These are phyloP conservation scores for Pisolithus sp. DNA, from an alignment of 768 basidiomycete genomes.

Conservation along the genomic window DNA sequence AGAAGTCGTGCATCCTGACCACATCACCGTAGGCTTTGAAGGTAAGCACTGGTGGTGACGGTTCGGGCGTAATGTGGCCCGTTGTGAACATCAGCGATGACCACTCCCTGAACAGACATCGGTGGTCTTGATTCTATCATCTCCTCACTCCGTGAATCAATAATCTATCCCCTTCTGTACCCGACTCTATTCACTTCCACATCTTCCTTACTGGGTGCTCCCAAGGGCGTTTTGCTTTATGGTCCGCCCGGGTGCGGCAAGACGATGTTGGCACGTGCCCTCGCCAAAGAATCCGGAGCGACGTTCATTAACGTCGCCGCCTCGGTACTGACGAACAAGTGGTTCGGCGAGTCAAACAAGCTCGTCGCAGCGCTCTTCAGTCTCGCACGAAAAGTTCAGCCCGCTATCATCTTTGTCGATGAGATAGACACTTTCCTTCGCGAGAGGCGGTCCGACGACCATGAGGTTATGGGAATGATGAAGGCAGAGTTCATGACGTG, in stretches of 20 bases:
- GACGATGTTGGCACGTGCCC: slow-evolving; percentile 98
- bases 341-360: slow-evolving; percentile 91
- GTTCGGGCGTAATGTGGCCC: too few species aligned
- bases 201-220: slow-evolving; percentile 79
- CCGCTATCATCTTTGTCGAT: slow-evolving; percentile 96
- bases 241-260: slow-evolving; percentile 99
- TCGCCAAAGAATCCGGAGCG: slow-evolving; percentile 95
- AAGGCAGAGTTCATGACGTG: slow-evolving; percentile 95
- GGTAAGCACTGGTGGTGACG: slow-evolving; percentile 38
- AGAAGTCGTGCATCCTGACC: slow-evolving; percentile 89
- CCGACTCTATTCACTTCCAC: slow-evolving; percentile 81
- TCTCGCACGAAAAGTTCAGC: slow-evolving; percentile 88
- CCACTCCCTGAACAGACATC: slow-evolving; percentile 48
- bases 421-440: slow-evolving; percentile 96
- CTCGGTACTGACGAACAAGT: slow-evolving; percentile 70
- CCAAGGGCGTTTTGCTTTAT: slow-evolving; percentile 92
- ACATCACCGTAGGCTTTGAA: slow-evolving; percentile 69
- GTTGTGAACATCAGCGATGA: too few species aligned
- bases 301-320: slow-evolving; percentile 90
- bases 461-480: slow-evolving; percentile 98
- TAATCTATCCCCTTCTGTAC: slow-evolving; percentile 91
- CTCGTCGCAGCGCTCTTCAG: slow-evolving; percentile 92
- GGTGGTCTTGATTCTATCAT: slow-evolving; percentile 93
- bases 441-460: slow-evolving; percentile 81
- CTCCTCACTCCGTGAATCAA: slow-evolving; percentile 83